These are phyloP conservation scores for Hibiscus syriacus DNA, from an alignment of 345 rosid genomes.

Conservation along the genomic window DNA sequence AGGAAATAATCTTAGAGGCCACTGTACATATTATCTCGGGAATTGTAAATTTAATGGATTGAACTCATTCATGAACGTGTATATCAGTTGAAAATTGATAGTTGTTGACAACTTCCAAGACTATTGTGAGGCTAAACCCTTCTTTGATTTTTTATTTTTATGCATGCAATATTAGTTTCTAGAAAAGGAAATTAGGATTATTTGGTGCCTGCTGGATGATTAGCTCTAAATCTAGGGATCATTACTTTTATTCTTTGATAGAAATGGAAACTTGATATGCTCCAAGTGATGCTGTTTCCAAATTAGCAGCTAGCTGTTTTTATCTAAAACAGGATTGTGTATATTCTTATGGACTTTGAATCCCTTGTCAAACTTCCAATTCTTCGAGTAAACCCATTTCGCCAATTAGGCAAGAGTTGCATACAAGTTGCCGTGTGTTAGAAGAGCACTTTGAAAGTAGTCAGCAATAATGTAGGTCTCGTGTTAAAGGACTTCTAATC, in stretches of 20 bases:
- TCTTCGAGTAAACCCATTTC: not conserved
- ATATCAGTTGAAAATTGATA: not conserved
- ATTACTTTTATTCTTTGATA: not conserved
- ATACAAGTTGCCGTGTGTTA: not conserved
- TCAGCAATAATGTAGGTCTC: not conserved
- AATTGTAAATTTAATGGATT: not conserved
- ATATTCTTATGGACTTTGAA: not conserved
- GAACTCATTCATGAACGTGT: too few relatives aligned
- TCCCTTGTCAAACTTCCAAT: not conserved
- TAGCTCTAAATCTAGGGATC: not conserved
- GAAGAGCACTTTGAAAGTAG: not conserved
- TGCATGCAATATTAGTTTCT: not conserved
- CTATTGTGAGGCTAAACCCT: not conserved
- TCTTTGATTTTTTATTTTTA: not conserved
- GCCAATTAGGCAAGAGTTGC: not conserved
- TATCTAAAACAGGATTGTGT: not conserved
- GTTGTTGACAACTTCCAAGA: not conserved
- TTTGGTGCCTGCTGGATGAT: too few relatives aligned
- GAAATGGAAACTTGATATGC: constrained; percentile 5
- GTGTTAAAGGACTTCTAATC: not conserved
- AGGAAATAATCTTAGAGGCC: not conserved
- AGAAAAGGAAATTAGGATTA: too few relatives aligned
- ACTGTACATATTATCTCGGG: not conserved
- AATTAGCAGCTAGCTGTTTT: not conserved
- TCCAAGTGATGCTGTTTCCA: not conserved